phyloP scores from a whole-genome alignment of 2,329 filamentous ascomycete genomes.

The Ophiocordyceps camponoti-floridani region DNA sequence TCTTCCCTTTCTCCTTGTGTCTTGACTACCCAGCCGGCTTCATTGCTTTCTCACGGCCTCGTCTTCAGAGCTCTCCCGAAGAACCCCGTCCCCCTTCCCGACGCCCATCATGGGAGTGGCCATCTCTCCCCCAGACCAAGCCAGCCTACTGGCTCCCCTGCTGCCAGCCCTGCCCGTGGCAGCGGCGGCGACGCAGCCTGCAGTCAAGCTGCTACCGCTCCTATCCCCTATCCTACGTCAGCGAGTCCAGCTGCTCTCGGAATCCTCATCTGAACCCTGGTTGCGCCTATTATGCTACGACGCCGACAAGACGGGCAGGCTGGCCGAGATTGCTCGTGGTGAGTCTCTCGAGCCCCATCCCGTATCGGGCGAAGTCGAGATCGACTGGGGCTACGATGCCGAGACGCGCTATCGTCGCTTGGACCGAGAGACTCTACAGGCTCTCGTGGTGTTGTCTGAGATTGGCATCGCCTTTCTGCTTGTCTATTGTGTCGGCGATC shows the following conservation, averaged over 20 bases:
- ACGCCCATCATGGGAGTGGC: conserved; percentile 8
- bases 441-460: conserved; percentile 41
- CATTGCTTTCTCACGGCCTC: neutral
- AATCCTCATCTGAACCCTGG: conserved; percentile 47
- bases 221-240: conserved; percentile 50
- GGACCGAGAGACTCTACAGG: conserved; percentile 59
- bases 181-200: conserved; percentile 36
- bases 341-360: conserved; percentile 63
- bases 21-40: too few relatives aligned
- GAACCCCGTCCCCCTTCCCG: neutral
- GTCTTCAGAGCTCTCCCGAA: too few relatives aligned
- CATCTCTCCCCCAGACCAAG: conserved; percentile 25
- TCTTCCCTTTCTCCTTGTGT: too few relatives aligned
- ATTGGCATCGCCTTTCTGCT: conserved; percentile 47
- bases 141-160: conserved; percentile 32
- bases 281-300: conserved; percentile 57
- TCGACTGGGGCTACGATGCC: conserved; percentile 49
- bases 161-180: conserved; percentile 42
- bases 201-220: conserved; percentile 36
- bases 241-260: conserved; percentile 46
- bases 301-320: conserved; percentile 30
- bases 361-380: conserved; percentile 60
- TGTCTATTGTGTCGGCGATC: conserved; percentile 50
- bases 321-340: conserved; percentile 42
- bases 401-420: conserved; percentile 47